Conservation (phyloP, 2,329 filamentous ascomycete genomes). For the Clarireedia hainanense region DNA sequence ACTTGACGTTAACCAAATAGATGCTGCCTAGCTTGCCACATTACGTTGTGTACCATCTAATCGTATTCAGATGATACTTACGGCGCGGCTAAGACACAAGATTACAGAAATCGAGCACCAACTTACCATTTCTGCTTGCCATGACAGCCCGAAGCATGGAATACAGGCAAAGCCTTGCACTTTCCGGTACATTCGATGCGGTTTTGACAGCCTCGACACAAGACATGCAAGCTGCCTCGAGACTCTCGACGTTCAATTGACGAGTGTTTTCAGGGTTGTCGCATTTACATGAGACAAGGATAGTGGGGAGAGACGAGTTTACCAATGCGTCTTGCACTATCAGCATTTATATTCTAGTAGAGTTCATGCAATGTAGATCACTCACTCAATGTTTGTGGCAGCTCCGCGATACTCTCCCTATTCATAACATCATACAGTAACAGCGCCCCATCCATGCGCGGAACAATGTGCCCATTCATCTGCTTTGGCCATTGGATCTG, state of each 20-base stretch:
- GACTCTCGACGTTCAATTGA: conserved; percentile 60
- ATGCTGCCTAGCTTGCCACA: no score
- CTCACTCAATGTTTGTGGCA: conserved; percentile 75
- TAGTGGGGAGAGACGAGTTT: conserved; percentile 64
- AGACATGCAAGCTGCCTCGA: conserved; percentile 60
- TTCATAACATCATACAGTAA: conserved; percentile 84
- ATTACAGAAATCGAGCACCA: background rate
- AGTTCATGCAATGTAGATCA: conserved; percentile 21
- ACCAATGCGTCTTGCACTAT: conserved; percentile 57
- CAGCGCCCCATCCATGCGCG: conserved; percentile 73
- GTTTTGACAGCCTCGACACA: conserved; percentile 68
- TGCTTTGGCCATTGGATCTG: conserved; percentile 61
- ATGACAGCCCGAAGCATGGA: conserved; percentile 68
- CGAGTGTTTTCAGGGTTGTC: conserved; percentile 65
- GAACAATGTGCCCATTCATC: conserved; percentile 62
- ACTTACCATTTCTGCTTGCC: conserved; percentile 59
- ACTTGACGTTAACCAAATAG: no score
- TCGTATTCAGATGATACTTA: background rate
- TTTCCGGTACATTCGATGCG: conserved; percentile 61
- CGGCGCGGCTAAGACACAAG: background rate
- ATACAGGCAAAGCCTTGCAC: conserved; percentile 67
- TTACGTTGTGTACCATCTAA: background rate
- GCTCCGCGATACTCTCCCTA: conserved; percentile 62
- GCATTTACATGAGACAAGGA: conserved; percentile 85
- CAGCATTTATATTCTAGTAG: conserved; percentile 3